phyloP scores from a whole-genome alignment of 148 eudicot species.

The Dysphania ambrosioides region DNA sequence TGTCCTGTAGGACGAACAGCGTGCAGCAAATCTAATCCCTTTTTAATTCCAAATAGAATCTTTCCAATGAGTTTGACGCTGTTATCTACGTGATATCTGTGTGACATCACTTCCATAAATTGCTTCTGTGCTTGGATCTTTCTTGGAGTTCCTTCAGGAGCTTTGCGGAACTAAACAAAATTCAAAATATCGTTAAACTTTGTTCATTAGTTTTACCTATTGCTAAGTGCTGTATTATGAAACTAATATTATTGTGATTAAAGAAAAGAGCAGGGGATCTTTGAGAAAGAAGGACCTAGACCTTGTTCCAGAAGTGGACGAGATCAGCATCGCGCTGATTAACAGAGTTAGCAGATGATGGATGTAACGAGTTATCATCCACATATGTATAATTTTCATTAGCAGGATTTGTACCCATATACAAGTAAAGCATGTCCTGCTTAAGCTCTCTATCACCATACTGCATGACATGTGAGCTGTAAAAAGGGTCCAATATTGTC shows the following conservation, averaged over 20 bases:
- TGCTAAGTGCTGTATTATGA: neutral
- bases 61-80: slow-evolving; percentile 67
- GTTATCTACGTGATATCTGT: slow-evolving; percentile 72
- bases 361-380: slow-evolving; percentile 44
- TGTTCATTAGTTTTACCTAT: neutral
- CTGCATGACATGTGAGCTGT: slow-evolving; percentile 96
- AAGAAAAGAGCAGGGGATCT: neutral
- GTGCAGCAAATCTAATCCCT: slow-evolving; percentile 56
- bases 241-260: neutral
- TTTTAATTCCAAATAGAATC: slow-evolving; percentile 76
- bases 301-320: slow-evolving; percentile 96
- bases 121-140: slow-evolving; percentile 75
- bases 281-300: slow-evolving; percentile 20
- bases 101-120: slow-evolving; percentile 75
- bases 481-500: slow-evolving; percentile 52
- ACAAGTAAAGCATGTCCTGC: slow-evolving; percentile 48
- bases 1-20: slow-evolving; percentile 63
- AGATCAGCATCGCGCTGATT: slow-evolving; percentile 99
- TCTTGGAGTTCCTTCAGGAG: slow-evolving; percentile 84
- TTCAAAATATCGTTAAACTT: neutral
- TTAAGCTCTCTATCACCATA: slow-evolving; percentile 70
- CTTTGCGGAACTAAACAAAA: slow-evolving; percentile 60
- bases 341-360: slow-evolving; percentile 48
- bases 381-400: slow-evolving; percentile 67
- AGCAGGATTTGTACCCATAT: slow-evolving; percentile 93